Conservation (phyloP, 2,329 filamentous ascomycete species). For the Aciculosporium take region DNA sequence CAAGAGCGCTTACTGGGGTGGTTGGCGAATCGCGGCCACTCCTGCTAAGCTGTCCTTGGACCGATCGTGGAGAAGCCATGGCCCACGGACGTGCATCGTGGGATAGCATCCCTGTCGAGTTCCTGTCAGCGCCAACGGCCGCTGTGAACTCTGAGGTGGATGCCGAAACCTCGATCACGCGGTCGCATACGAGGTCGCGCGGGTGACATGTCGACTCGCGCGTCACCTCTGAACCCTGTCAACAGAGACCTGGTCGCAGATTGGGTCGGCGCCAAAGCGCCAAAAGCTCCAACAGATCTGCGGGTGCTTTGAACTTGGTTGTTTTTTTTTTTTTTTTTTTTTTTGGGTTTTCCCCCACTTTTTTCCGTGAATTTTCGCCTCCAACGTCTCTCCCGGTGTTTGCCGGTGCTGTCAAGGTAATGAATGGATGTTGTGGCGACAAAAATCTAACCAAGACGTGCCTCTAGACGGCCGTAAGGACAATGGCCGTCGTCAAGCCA, state of each 20-base stretch:
- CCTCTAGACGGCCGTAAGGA: conserved; percentile 48
- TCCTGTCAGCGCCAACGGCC: neutral
- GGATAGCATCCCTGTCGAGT: neutral
- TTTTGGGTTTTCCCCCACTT: neutral
- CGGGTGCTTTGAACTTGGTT: neutral
- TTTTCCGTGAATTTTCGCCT: too few relatives aligned
- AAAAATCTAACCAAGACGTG: neutral
- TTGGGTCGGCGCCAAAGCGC: conserved; percentile 4
- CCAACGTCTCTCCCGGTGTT: too few relatives aligned
- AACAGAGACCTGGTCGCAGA: neutral
- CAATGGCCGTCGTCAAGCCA: conserved; percentile 57
- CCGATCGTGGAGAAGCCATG: neutral
- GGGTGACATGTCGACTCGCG: neutral
- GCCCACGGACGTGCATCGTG: neutral
- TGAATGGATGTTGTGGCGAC: too few relatives aligned
- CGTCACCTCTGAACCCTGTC: neutral
- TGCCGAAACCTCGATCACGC: neutral
- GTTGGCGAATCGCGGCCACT: neutral
- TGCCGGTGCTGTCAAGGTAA: too few relatives aligned
- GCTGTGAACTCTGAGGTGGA: neutral
- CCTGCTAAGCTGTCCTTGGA: neutral
- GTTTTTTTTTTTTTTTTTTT: neutral
- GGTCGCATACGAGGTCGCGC: conserved; percentile 5
- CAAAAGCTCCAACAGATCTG: neutral
- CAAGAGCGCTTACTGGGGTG: neutral